Evolutionary conservation across 305 asterid genomes (phyloP).

Genomic region (Coffea humblotiana): DNA sequence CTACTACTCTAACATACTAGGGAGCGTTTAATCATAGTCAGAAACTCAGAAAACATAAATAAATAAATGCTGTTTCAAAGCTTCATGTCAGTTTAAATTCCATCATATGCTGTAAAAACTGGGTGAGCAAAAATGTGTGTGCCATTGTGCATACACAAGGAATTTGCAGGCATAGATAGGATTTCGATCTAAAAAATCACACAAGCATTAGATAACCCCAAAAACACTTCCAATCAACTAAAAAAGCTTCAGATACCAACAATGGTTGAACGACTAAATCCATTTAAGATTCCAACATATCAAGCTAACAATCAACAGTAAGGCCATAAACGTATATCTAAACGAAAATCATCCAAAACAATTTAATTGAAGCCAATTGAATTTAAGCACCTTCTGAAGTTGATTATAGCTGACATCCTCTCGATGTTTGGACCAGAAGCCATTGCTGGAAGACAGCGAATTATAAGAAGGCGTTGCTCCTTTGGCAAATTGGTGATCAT

Average conservation of each 20-base stretch:
- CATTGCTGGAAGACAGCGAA: slow-evolving; percentile 48
- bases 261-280: slow-evolving; percentile 20
- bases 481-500: slow-evolving; percentile 37
- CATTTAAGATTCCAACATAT: slow-evolving; percentile 22
- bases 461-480: slow-evolving; percentile 39
- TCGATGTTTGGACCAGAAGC: slow-evolving; percentile 78
- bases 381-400: slow-evolving; percentile 76
- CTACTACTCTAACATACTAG: background rate
- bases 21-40: background rate
- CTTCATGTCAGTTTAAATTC: background rate
- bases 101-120: background rate
- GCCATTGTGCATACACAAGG: background rate
- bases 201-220: background rate
- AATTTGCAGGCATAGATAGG: background rate
- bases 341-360: background rate
- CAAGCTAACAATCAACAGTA: slow-evolving; percentile 1
- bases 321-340: slow-evolving; percentile 8
- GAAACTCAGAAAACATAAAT: background rate
- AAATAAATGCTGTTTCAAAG: background rate
- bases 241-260: slow-evolving; percentile 13
- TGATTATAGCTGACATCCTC: slow-evolving; percentile 68
- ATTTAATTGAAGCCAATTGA: slow-evolving; percentile 11
- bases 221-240: slow-evolving; percentile 16
- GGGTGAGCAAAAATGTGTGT: background rate
- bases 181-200: background rate